These are phyloP conservation scores for Cyclanthera cordifolia DNA, from an alignment of 306 rosid genomes.

Conservation along the genomic window DNA sequence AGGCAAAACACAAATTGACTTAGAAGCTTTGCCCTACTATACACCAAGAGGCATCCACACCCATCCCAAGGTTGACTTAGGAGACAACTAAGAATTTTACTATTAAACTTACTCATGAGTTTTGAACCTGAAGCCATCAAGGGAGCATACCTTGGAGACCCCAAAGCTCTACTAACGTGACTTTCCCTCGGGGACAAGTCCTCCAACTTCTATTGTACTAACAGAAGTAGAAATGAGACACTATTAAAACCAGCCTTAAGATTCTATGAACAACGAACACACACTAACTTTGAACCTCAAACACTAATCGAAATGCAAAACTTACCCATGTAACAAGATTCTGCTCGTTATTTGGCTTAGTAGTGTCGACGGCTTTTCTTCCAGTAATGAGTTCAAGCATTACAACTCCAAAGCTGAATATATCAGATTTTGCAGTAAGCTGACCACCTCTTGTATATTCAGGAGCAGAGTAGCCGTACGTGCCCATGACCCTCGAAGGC, in stretches of 20 bases:
- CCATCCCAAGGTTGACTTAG: too few species aligned
- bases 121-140: too few species aligned
- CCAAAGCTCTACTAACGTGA: too few species aligned
- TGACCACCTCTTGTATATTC: slow-evolving; percentile 58
- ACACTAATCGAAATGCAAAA: not conserved
- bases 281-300: not conserved
- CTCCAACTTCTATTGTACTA: too few species aligned
- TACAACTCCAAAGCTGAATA: slow-evolving; percentile 74
- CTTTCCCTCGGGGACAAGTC: too few species aligned
- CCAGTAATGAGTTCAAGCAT: slow-evolving; percentile 80
- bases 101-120: too few species aligned
- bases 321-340: slow-evolving; percentile 84
- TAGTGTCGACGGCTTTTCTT: slow-evolving; percentile 64
- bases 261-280: not conserved
- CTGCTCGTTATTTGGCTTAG: slow-evolving; percentile 55
- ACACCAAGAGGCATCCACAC: too few species aligned
- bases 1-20: too few species aligned
- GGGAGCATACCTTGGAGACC: too few species aligned
- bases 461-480: slow-evolving; percentile 81
- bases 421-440: slow-evolving; percentile 69
- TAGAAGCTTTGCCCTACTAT: too few species aligned
- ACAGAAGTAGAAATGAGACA: too few species aligned
- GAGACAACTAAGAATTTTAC: too few species aligned
- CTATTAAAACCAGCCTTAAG: not conserved
- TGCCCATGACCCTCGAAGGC: slow-evolving; percentile 68